phyloP scores from a whole-genome alignment of 1,284 basidiomycete genomes.

The Trametes hirsuta region DNA sequence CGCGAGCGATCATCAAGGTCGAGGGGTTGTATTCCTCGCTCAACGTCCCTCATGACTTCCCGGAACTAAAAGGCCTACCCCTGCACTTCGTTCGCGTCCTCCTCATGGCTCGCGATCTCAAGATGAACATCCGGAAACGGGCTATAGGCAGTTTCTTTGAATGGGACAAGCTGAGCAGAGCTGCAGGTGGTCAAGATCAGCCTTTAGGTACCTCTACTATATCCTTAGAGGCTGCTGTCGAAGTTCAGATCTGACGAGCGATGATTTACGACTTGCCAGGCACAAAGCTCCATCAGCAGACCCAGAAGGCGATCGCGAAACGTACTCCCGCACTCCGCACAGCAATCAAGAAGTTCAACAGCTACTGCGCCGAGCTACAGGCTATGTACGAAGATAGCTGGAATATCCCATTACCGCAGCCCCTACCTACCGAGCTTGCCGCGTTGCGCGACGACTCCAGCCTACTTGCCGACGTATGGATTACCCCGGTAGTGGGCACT shows the following conservation, averaged over 20 bases:
- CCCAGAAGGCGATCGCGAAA: conserved; percentile 37
- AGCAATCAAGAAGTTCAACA: conserved; percentile 40
- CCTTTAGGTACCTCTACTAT: conserved; percentile 40
- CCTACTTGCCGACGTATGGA: conserved; percentile 47
- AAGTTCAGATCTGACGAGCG: too few relatives aligned
- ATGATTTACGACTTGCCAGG: too few relatives aligned
- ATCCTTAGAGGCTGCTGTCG: too few relatives aligned
- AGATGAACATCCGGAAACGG: conserved; percentile 41
- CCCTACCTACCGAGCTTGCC: conserved; percentile 23
- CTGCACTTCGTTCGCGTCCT: conserved; percentile 39
- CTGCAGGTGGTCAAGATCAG: conserved; percentile 36
- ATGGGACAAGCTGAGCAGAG: conserved; percentile 41
- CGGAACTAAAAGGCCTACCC: conserved; percentile 33
- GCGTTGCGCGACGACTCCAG: conserved; percentile 32
- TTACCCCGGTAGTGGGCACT: conserved; percentile 21
- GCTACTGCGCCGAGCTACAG: conserved; percentile 35
- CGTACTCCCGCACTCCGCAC: conserved; percentile 36
- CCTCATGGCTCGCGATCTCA: conserved; percentile 38
- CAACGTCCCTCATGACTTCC: conserved; percentile 38
- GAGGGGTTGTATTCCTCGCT: conserved; percentile 40
- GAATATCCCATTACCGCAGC: conserved; percentile 36
- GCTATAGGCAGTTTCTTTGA: conserved; percentile 43
- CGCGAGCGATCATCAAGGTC: conserved; percentile 9
- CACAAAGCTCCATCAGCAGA: conserved; percentile 43
- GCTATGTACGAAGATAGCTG: conserved; percentile 29